These are phyloP conservation scores for Urtica urens DNA, from an alignment of 306 rosid species.

Conservation along the genomic window DNA sequence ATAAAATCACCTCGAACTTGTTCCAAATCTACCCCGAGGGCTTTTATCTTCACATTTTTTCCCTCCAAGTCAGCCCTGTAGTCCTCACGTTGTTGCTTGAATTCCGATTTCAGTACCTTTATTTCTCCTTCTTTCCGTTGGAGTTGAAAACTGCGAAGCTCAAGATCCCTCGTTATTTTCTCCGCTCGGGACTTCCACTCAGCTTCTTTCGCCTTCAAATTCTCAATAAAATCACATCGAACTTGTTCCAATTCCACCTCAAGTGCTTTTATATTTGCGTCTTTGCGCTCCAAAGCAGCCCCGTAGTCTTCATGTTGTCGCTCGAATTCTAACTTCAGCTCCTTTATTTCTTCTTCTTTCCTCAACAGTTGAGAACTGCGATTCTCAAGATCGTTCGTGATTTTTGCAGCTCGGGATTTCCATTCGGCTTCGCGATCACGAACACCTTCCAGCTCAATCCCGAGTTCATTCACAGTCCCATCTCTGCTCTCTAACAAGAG, in stretches of 20 bases:
- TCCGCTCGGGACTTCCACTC: slow-evolving; percentile 17
- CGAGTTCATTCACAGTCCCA: slow-evolving; percentile 6
- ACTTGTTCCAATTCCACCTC: slow-evolving; percentile 3
- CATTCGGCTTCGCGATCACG: slow-evolving; percentile 13
- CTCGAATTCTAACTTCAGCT: slow-evolving; percentile 14
- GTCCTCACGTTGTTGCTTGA: slow-evolving; percentile 16
- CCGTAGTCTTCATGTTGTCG: slow-evolving; percentile 9
- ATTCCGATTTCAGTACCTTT: slow-evolving; percentile 9
- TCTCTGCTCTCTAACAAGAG: slow-evolving; percentile 11
- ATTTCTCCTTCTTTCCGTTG: slow-evolving; percentile 14
- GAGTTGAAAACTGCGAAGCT: slow-evolving; percentile 26
- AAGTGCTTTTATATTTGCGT: slow-evolving; percentile 10
- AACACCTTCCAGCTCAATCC: slow-evolving; percentile 5
- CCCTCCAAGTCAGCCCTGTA: slow-evolving; percentile 30
- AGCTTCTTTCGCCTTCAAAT: slow-evolving; percentile 13
- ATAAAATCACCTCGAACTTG: neutral
- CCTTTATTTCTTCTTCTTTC: slow-evolving; percentile 11
- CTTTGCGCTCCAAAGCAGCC: slow-evolving; percentile 11
- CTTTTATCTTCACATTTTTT: slow-evolving; percentile 31
- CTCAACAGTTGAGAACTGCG: slow-evolving; percentile 28
- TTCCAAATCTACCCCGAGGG: too few relatives aligned
- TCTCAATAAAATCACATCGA: neutral
- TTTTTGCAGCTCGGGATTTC: slow-evolving; percentile 12
- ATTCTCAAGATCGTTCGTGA: slow-evolving; percentile 20
- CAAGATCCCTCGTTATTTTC: slow-evolving; percentile 18